phyloP scores from a whole-genome alignment of 495 filamentous ascomycete species.

The Chaetomium tenue region DNA sequence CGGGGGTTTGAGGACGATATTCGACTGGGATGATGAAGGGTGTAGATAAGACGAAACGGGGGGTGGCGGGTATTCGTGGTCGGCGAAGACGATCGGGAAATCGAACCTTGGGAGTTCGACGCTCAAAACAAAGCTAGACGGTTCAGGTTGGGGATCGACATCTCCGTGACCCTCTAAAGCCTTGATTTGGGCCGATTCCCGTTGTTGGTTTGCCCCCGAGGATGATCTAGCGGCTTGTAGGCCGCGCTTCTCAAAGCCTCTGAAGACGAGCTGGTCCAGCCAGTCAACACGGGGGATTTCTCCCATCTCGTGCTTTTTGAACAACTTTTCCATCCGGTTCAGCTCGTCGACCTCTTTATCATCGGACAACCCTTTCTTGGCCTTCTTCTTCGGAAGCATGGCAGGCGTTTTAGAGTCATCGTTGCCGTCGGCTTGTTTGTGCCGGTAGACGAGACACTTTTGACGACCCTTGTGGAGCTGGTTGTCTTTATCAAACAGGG shows the following conservation, averaged over 20 bases:
- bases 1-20: conserved; percentile 68
- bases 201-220: conserved; percentile 38
- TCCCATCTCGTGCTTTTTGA: conserved; percentile 98
- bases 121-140: conserved; percentile 65
- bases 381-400: conserved; percentile 45
- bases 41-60: conserved; percentile 70
- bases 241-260: conserved; percentile 74
- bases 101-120: conserved; percentile 94
- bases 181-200: conserved; percentile 28
- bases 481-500: conserved; percentile 87
- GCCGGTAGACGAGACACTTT: conserved; percentile 80
- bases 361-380: conserved; percentile 48
- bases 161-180: conserved; percentile 31
- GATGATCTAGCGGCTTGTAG: conserved; percentile 51
- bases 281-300: conserved; percentile 90
- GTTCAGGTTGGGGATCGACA: conserved; percentile 51
- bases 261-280: conserved; percentile 91
- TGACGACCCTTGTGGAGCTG: conserved; percentile 86
- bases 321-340: conserved; percentile 76
- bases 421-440: conserved; percentile 81
- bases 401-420: conserved; percentile 77
- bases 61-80: conserved; percentile 85
- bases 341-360: conserved; percentile 71
- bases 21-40: conserved; percentile 60
- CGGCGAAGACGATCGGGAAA: conserved; percentile 91